These are phyloP conservation scores for Pisolithus albus DNA, from an alignment of 768 basidiomycete species.

Conservation along the genomic window DNA sequence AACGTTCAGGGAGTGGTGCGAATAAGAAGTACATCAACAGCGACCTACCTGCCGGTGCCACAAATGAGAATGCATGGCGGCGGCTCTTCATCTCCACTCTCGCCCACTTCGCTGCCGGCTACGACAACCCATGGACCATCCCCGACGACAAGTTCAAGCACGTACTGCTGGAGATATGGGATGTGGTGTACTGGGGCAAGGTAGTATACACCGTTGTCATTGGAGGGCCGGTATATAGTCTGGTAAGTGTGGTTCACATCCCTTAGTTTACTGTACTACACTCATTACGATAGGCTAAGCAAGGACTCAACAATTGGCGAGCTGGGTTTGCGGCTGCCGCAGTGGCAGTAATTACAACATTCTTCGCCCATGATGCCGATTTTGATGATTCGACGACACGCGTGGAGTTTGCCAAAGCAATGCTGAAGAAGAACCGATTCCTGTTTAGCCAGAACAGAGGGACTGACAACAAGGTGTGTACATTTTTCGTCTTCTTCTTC, in stretches of 20 bases:
- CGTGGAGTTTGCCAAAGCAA: conserved; percentile 2
- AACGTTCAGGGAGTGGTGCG: not conserved
- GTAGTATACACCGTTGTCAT: conserved; percentile 1
- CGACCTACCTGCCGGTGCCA: conserved; percentile 2
- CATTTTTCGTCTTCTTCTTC: too few relatives aligned
- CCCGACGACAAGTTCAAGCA: not conserved
- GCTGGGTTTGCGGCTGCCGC: conserved; percentile 1
- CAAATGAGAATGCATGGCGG: conserved; percentile 1
- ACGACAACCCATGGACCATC: conserved; percentile 6
- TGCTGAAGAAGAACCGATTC: conserved; percentile 3
- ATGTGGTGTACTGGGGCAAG: conserved; percentile 1
- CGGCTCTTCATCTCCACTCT: conserved; percentile 3
- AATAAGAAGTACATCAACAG: conserved; percentile 8
- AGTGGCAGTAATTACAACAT: not conserved
- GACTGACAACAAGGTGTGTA: conserved; percentile 2
- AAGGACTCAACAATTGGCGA: conserved; percentile 3
- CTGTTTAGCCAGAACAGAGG: conserved; percentile 7
- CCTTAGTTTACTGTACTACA: not conserved
- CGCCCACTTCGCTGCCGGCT: conserved; percentile 3
- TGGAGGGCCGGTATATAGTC: not conserved
- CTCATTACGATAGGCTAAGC: not conserved
- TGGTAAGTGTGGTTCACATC: not conserved
- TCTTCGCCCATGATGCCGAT: not conserved
- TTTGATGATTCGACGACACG: not conserved
- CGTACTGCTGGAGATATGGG: conserved; percentile 6